Percentiles rank a stretch among this genome's conserved stretches.
These are phyloP conservation scores for Endoconidiophora laricicola DNA, from an alignment of 2,329 filamentous ascomycete genomes.

Conservation along the genomic window DNA sequence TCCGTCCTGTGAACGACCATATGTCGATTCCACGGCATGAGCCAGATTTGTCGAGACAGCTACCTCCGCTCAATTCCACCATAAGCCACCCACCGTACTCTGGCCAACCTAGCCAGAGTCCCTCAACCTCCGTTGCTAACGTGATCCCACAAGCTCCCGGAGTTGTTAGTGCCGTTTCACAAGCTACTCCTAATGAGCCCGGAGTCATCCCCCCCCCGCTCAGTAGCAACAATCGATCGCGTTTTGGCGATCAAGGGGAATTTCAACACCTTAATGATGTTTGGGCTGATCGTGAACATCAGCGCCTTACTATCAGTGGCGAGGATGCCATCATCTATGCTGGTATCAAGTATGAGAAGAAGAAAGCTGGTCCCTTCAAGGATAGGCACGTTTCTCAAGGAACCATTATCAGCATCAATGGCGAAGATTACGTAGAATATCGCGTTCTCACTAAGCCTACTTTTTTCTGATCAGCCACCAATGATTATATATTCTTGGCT, in stretches of 20 bases:
- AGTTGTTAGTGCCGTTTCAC: too few relatives aligned
- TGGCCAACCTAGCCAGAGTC: not conserved
- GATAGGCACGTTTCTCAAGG: constrained; percentile 48
- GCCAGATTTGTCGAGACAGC: constrained; percentile 1
- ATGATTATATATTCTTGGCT: not conserved
- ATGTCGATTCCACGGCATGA: not conserved
- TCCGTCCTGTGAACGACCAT: constrained; percentile 7
- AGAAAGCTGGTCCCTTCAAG: constrained; percentile 40
- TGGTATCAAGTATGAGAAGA: constrained; percentile 46
- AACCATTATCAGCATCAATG: constrained; percentile 46
- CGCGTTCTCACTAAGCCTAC: constrained; percentile 46
- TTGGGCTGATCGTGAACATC: constrained; percentile 1
- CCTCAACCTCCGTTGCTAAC: too few relatives aligned
- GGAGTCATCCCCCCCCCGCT: not conserved
- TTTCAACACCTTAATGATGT: not conserved
- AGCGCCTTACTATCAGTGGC: constrained; percentile 13
- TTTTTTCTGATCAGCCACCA: constrained; percentile 29
- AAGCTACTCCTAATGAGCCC: not conserved
- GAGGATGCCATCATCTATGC: constrained; percentile 41
- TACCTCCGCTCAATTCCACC: not conserved
- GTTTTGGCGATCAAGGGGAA: constrained; percentile 1
- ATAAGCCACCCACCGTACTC: not conserved
- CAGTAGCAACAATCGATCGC: not conserved
- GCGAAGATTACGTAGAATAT: constrained; percentile 51
- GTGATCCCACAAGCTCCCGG: too few relatives aligned